Evolutionary conservation across 164 flowering plant genomes (phyloP), one percentile per base, ranked within the genome.

Genomic region (Cinnamomum chago): DNA sequence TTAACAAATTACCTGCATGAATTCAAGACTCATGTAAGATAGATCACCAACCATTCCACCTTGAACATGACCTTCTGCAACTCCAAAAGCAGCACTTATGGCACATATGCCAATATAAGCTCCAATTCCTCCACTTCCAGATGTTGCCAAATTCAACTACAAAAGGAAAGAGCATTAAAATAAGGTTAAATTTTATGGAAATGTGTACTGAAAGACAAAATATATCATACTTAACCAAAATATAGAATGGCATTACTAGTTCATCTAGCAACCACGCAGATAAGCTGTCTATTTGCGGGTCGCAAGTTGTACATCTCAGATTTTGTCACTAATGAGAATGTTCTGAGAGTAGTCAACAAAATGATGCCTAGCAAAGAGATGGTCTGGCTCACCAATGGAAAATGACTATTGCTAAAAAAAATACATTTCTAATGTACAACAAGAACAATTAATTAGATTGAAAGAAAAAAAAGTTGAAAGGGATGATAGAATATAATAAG

Each of bases 41-140:
- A 91, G 83, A 72, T 91, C 97, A 50, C 95, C 97, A 70, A 87
- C 67, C 90, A 91, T 87, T 72, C 98, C 98, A 67, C 98, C 98
- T 50, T 88, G 90, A 58, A 81, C 90, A 81, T 82, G 85, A 73
- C 89, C 95, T 85, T 88, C 95, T 27, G 90, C 90, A 71, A 89
- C 67, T 51, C 98, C 98, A 84, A 93, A 89, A 62, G 83, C 81
- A 40, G 75, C 91, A 75, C 84, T 81, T 15, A 88, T 55, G 2
- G 64, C 71, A 73, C 92, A 92, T 12, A 90, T 74, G 15, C 89
- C 92, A 23, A 90, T 78, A 65, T 68, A 93, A 24, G 86, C 50
- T 70, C 90, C 90, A 35, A 88, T 18, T 5, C 95, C 97, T 67
- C 95, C 97, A 79, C 76, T 88, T 7, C 93, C 95, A 47, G 88